Evolutionary conservation across 2,329 filamentous ascomycete species (phyloP).

Genomic region (Pestalotiopsis sp.): DNA sequence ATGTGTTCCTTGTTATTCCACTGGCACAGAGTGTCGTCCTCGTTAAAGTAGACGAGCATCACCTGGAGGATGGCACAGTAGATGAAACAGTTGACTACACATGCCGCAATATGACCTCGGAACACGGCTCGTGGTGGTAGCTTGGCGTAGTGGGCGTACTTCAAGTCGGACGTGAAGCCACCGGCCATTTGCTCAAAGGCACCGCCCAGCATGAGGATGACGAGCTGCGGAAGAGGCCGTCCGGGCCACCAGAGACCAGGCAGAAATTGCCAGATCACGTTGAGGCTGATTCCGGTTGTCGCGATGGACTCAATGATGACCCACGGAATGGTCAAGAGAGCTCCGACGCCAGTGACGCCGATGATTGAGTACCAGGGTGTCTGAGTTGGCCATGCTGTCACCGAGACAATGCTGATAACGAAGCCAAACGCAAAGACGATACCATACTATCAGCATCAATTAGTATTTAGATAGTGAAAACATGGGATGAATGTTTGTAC

Average conservation of each 20-base stretch:
- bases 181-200: constrained; percentile 25
- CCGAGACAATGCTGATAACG: constrained; percentile 40
- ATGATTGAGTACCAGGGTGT: constrained; percentile 54
- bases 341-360: constrained; percentile 47
- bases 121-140: constrained; percentile 36
- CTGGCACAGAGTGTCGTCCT: constrained; percentile 33
- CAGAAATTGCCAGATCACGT: constrained; percentile 54
- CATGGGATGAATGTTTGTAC: background rate
- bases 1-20: constrained; percentile 19
- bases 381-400: constrained; percentile 43
- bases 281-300: constrained; percentile 48
- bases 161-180: constrained; percentile 32
- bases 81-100: constrained; percentile 35
- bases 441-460: constrained; percentile 28
- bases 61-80: constrained; percentile 40
- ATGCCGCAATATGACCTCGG: constrained; percentile 24
- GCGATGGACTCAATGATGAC: constrained; percentile 52
- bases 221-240: constrained; percentile 25
- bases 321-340: constrained; percentile 47
- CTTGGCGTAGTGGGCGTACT: constrained; percentile 37
- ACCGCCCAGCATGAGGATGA: constrained; percentile 29
- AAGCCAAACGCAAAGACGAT: constrained; percentile 40
- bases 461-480: background rate
- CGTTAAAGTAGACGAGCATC: constrained; percentile 29
- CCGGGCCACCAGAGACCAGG: constrained; percentile 29